Evolutionary conservation across 148 eudicot species (phyloP).

Genomic region (Cornus controversa): DNA sequence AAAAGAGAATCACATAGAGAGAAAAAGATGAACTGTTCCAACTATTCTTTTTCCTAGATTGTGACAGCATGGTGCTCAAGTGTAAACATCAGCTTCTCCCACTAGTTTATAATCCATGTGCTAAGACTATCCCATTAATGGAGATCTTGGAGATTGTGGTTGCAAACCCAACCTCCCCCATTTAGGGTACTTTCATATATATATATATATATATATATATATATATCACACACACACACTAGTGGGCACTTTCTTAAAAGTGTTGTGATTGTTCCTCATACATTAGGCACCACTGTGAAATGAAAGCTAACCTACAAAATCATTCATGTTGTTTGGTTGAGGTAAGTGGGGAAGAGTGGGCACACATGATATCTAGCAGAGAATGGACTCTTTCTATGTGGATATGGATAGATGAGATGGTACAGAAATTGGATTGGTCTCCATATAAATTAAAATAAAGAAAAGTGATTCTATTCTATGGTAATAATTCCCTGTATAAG

Average conservation of each 20-base stretch:
- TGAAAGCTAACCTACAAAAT: conserved; percentile 23
- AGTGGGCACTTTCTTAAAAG: conserved; percentile 8
- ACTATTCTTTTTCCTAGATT: conserved; percentile 4
- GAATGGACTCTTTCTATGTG: conserved; percentile 12
- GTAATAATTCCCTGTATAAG: conserved; percentile 11
- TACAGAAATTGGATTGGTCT: conserved; percentile 13
- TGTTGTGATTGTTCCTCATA: conserved; percentile 19
- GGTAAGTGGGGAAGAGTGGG: conserved; percentile 19
- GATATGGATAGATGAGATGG: conserved; percentile 16
- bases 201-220: background rate
- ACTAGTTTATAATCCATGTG: conserved; percentile 25
- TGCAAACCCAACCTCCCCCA: conserved; percentile 15
- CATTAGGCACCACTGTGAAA: conserved; percentile 30
- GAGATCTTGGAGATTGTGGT: conserved; percentile 14
- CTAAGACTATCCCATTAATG: conserved; percentile 17
- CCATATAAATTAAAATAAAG: conserved; percentile 2
- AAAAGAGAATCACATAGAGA: background rate
- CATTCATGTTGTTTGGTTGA: conserved; percentile 30
- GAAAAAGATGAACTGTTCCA: conserved; percentile 14
- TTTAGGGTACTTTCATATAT: conserved; percentile 1
- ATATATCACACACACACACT: background rate
- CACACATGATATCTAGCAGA: conserved; percentile 14
- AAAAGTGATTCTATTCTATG: conserved; percentile 17
- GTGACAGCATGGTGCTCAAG: conserved; percentile 13
- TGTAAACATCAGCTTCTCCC: conserved; percentile 32